These are phyloP conservation scores for Spathaspora arborariae DNA, from an alignment of 805 yeast species.

Conservation along the genomic window DNA sequence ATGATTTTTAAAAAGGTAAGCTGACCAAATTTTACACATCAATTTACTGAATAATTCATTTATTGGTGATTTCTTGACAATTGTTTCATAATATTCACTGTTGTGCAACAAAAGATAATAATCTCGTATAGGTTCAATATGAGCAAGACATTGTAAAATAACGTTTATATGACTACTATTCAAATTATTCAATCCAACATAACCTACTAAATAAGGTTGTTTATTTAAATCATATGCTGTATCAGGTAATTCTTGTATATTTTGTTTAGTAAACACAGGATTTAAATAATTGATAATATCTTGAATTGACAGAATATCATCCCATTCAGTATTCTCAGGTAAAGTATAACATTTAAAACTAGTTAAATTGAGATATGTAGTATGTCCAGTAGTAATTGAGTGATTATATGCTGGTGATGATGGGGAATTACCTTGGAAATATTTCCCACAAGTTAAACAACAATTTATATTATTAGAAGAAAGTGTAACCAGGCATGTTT, in stretches of 20 bases:
- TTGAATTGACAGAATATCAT: conserved; percentile 21
- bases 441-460: conserved; percentile 72
- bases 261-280: conserved; percentile 44
- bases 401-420: conserved; percentile 68
- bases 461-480: conserved; percentile 62
- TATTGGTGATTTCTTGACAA: conserved; percentile 21
- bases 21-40: conserved; percentile 62
- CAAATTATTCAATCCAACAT: conserved; percentile 58
- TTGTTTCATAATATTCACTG: conserved; percentile 10
- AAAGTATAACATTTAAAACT: conserved; percentile 49
- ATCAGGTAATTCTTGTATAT: conserved; percentile 26
- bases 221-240: conserved; percentile 41
- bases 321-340: conserved; percentile 56
- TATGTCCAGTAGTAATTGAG: conserved; percentile 59
- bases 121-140: conserved; percentile 46
- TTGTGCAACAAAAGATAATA: conserved; percentile 29
- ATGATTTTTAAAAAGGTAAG: conserved; percentile 53
- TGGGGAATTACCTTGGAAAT: conserved; percentile 61
- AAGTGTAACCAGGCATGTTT: conserved; percentile 60
- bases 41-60: conserved; percentile 42
- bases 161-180: conserved; percentile 57
- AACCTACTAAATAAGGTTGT: conserved; percentile 55
- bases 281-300: conserved; percentile 51
- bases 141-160: conserved; percentile 52
- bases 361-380: conserved; percentile 54